Conservation (phyloP, 306 rosid genomes). For the Medicago arabica region DNA sequence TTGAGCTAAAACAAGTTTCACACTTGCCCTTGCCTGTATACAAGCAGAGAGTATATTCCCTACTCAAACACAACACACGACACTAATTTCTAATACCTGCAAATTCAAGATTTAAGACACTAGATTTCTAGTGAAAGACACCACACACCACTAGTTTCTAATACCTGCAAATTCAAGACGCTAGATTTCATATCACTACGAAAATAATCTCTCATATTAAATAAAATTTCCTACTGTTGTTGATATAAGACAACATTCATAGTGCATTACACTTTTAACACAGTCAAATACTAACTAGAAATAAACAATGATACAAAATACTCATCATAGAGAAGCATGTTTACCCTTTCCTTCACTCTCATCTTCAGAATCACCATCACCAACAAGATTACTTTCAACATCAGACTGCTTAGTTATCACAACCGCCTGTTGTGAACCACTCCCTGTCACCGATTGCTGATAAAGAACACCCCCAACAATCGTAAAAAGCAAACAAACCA, state of each 20-base stretch:
- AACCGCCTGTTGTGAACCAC: slow-evolving; percentile 44
- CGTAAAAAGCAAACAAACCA: slow-evolving; percentile 85
- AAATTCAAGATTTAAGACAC: not conserved
- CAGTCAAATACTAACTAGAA: slow-evolving; percentile 24
- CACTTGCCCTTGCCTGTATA: not conserved
- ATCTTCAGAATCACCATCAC: slow-evolving; percentile 37
- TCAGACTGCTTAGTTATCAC: slow-evolving; percentile 53
- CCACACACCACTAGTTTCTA: not conserved
- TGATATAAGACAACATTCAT: slow-evolving; percentile 40
- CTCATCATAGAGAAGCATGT: slow-evolving; percentile 71
- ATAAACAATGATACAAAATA: slow-evolving; percentile 45
- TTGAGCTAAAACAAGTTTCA: not conserved
- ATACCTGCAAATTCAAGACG: not conserved
- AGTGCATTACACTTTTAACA: slow-evolving; percentile 37
- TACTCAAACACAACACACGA: not conserved
- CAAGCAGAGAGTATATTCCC: not conserved
- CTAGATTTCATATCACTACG: slow-evolving; percentile 27
- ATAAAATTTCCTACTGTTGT: slow-evolving; percentile 39
- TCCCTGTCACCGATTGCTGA: slow-evolving; percentile 83
- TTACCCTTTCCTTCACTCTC: slow-evolving; percentile 65
- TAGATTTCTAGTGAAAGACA: not conserved
- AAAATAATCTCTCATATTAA: slow-evolving; percentile 42
- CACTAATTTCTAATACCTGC: not conserved
- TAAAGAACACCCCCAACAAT: slow-evolving; percentile 87
- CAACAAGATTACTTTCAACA: slow-evolving; percentile 38